These are phyloP conservation scores for Malus domestica DNA, from an alignment of 306 rosid genomes.

Conservation along the genomic window ASM211411v1 NC_041799.1:41522501-41523000, in stretches of 20 bases:
- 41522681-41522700: not conserved
- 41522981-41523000: not conserved
- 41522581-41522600: not conserved
- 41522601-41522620: not conserved
- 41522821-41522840: not conserved
- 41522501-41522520: constrained; percentile 86
- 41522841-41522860: not conserved
- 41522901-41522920: not conserved
- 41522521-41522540: constrained; percentile 95
- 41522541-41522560: constrained; percentile 26
- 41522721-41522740: not conserved
- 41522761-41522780: not conserved
- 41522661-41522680: not conserved
- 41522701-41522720: not conserved
- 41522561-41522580: not conserved
- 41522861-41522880: not conserved
- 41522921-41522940: not conserved
- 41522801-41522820: not conserved
- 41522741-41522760: constrained; percentile 19
- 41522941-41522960: not conserved
- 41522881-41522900: not conserved
- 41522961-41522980: not conserved
- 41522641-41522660: not conserved
- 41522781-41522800: not conserved
- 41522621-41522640: not conserved